Conservation (phyloP, 2,329 filamentous ascomycete genomes). For the Cercospora sp. region DNA sequence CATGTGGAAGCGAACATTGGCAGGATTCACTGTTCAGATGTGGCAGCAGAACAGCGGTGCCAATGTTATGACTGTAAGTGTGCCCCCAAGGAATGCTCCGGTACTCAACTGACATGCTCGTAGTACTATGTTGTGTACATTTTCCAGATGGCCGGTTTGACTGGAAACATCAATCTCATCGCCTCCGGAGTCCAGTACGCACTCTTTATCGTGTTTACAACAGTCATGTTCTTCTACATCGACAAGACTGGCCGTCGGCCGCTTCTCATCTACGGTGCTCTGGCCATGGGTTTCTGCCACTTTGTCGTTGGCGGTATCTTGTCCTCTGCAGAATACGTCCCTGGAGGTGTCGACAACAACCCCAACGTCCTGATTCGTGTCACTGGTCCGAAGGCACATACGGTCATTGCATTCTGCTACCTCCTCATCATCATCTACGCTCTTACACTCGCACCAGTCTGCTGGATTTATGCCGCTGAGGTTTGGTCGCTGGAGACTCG, state of each 20-base stretch:
- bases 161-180: conserved; percentile 52
- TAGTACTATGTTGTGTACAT: conserved; percentile 64
- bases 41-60: conserved; percentile 55
- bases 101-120: conserved; percentile 34
- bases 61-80: conserved; percentile 26
- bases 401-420: conserved; percentile 66
- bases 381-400: conserved; percentile 56
- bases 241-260: conserved; percentile 46
- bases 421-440: conserved; percentile 65
- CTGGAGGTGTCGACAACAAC: conserved; percentile 49
- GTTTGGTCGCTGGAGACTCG: conserved; percentile 63
- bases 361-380: conserved; percentile 58
- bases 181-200: conserved; percentile 46
- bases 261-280: conserved; percentile 65
- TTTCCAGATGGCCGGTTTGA: conserved; percentile 60
- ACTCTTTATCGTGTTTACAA: conserved; percentile 46
- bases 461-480: conserved; percentile 67
- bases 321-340: conserved; percentile 45
- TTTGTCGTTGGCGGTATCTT: conserved; percentile 69
- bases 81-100: neutral
- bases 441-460: conserved; percentile 63
- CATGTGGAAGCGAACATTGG: conserved; percentile 61
- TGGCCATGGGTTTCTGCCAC: conserved; percentile 81
- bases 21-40: conserved; percentile 58
- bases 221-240: conserved; percentile 46